Evolutionary conservation across 2,329 filamentous ascomycete species (phyloP), one percentile per base, ranked within the genome.

Genomic region (Tolypocladium tundrense): DNA sequence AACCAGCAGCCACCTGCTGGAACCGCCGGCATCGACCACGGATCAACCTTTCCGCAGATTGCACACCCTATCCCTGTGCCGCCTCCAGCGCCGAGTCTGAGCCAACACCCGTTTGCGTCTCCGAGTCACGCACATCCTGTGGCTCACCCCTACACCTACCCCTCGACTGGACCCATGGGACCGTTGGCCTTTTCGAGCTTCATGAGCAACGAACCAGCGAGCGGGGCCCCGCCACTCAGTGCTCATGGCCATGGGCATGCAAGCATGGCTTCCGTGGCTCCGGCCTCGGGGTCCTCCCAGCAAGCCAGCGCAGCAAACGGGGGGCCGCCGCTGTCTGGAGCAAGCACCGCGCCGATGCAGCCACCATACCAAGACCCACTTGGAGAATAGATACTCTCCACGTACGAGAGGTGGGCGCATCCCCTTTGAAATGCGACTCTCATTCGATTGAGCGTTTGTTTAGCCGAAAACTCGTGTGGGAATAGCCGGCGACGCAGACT

Each of bases 291-390:
- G 14, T 55, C 59, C 10, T 60, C 64, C 41, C 57, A 53, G 27
- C 60, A 64, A 54, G 63, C 64, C 39, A 69, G 64, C 52, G 53
- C 61, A 6, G 61, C 63, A n/a, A 66, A 65, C 39, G 64, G 63
- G 33, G 67, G 64, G 19, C 51, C 63, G 8, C 59, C 66, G 14
- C 60, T 31, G 27, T 31, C 65, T 24, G 68, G 69, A n/a, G 70
- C 72, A 40, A 74, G 72, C 64, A 73, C 71, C 7, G 72, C 72
- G 14, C 67, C 68, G 4, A 68, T 74, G 59, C 70, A 73, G 56
- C 68, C 66, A 54, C 62, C 65, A 58, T 55, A 27, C 13, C 54
- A 42, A 21, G 58, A 60, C 16, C 13, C 43, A 19, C n/a, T 52
- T 35, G 19, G 52, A 33, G 55, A 57, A 45, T 57, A 41, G 37